Conservation (phyloP, 2,329 filamentous ascomycete species). For the Colletotrichum sidae region DNA sequence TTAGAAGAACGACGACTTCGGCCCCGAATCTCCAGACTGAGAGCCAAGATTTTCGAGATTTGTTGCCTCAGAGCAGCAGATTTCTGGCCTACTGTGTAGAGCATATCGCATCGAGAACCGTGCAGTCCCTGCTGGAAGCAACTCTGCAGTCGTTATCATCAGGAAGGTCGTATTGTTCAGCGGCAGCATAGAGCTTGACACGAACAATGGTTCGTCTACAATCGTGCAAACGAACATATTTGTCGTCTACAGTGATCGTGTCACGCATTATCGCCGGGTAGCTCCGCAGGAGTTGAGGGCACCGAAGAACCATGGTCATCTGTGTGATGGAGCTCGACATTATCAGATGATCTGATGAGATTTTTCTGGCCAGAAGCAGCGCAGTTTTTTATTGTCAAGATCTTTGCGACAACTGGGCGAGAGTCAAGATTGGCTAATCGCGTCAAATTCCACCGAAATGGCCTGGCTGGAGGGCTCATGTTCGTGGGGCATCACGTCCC, state of each 20-base stretch:
- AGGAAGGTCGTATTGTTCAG: background rate
- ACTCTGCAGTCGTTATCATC: background rate
- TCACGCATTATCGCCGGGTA: background rate
- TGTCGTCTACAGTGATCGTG: background rate
- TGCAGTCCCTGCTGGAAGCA: conserved; percentile 1
- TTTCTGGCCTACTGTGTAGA: background rate
- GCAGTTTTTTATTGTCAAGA: background rate
- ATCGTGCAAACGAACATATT: background rate
- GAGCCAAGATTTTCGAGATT: background rate
- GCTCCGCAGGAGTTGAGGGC: background rate
- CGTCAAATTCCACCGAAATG: background rate
- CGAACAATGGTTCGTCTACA: background rate
- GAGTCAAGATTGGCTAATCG: background rate
- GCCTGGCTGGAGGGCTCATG: background rate
- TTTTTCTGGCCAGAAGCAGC: background rate
- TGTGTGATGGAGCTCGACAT: background rate
- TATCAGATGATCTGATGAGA: conserved; percentile 22
- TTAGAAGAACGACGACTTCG: background rate
- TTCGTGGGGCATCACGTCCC: background rate
- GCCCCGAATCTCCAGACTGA: background rate
- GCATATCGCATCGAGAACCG: conserved; percentile 1
- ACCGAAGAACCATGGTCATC: background rate
- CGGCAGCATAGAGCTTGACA: conserved; percentile 5
- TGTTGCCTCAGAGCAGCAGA: background rate
- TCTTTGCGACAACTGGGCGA: background rate